Conservation (phyloP, 495 filamentous ascomycete genomes). For the Amniculicola lignicola region DNA sequence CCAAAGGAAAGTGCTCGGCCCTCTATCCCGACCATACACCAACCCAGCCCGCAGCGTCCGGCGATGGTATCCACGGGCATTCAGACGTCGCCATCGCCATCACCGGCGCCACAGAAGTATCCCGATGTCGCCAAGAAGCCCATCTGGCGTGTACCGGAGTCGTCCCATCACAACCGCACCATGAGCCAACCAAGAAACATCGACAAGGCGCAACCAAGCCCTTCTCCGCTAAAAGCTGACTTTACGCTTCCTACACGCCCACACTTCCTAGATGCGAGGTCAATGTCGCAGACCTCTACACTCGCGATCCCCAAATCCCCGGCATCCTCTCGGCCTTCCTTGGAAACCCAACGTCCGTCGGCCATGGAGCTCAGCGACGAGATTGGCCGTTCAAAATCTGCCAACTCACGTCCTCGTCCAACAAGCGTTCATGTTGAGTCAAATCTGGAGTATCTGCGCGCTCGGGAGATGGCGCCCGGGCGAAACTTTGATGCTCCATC, state of each 20-base stretch:
- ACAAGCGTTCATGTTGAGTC: slow-evolving; percentile 75
- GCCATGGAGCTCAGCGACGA: slow-evolving; percentile 59
- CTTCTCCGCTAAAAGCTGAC: slow-evolving; percentile 42
- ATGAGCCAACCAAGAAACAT: slow-evolving; percentile 38
- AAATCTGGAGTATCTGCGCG: slow-evolving; percentile 71
- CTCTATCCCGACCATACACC: slow-evolving; percentile 57
- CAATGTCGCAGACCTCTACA: slow-evolving; percentile 52
- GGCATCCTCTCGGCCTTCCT: slow-evolving; percentile 73
- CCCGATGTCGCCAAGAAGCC: slow-evolving; percentile 40
- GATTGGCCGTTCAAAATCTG: slow-evolving; percentile 60
- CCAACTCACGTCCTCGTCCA: slow-evolving; percentile 62
- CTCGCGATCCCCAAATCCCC: slow-evolving; percentile 51
- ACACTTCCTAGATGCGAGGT: slow-evolving; percentile 46
- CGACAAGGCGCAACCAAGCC: slow-evolving; percentile 31
- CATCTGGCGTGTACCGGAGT: slow-evolving; percentile 39
- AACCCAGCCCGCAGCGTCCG: slow-evolving; percentile 59
- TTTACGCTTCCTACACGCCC: slow-evolving; percentile 39
- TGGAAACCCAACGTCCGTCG: slow-evolving; percentile 69
- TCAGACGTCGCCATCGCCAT: slow-evolving; percentile 77
- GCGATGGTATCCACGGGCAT: slow-evolving; percentile 89
- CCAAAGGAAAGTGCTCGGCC: slow-evolving; percentile 35
- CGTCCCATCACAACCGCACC: slow-evolving; percentile 34
- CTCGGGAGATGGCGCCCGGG: slow-evolving; percentile 47
- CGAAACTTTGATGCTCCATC: slow-evolving; percentile 40
- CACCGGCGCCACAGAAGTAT: slow-evolving; percentile 50